Base-by-base conservation (phyloP, 2,329 filamentous ascomycete species). In the Fusarium sp. region DNA sequence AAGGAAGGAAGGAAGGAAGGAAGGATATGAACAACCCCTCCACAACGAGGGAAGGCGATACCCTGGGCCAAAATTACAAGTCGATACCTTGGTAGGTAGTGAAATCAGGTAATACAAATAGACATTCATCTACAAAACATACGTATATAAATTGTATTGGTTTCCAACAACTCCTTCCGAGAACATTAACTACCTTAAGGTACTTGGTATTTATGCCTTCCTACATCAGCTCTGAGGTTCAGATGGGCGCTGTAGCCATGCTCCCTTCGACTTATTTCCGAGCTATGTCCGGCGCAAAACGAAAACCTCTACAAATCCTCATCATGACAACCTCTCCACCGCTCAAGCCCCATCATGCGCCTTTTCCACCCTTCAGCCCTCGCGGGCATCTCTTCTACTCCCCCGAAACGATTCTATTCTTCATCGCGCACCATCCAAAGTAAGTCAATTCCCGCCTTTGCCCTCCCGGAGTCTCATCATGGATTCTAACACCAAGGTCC, bases 341-440 rank as follows among this genome's bases (percentile, higher is more conserved):
- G 22, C 20, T 61, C 56, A 62, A 41, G 14, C 38, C 30, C 56
- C 44, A 66, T 61, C 48, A 76, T 78, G 75, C 76, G 70, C 61
- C 61, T 67, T 17, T 24, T 32, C 24, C 48, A 63, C 14, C 63
- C 56, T 26, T 56, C 64, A 39, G 54, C 50, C 47, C 55, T 63
- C 24, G 14, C 20, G 35, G 68, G 68, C n/a, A 24, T 58, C 3
- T 35, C 32, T 10, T 48, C 42, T 11, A 28, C 36, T 13, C 32
- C 51, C 11, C n/a, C 59, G 4, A 48, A 47, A n/a, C 71, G 77
- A 10, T 44, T 70, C 6, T 79, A 78, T 50, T 81, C 80, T 22
- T 78, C 79, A 12, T 74, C 75, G 18, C 78, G 78, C 30, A 76
- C 50, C 9, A 76, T 82, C 14, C 66, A 78, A 79, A 78, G 81